Percentiles rank a stretch among this genome's conserved stretches.
phyloP scores from a whole-genome alignment of 495 filamentous ascomycete species.

The Xylaria intraflava region DNA sequence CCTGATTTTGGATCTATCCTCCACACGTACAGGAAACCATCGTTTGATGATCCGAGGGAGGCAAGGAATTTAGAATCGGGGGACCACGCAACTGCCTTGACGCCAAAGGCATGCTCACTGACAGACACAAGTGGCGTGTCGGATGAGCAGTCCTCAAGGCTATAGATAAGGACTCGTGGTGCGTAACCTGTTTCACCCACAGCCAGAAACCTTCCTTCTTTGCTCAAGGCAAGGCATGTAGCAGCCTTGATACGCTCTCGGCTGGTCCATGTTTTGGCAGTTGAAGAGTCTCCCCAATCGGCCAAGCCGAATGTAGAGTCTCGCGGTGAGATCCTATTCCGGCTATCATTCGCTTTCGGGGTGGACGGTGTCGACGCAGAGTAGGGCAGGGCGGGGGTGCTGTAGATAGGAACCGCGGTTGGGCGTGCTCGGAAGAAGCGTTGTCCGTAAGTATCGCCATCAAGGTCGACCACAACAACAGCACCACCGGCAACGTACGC shows the following conservation, averaged over 20 bases:
- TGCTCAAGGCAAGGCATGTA: constrained; percentile 87
- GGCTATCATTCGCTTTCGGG: constrained; percentile 56
- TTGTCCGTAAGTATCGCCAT: constrained; percentile 68
- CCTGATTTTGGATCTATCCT: constrained; percentile 76
- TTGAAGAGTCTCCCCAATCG: constrained; percentile 54
- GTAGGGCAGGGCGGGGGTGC: constrained; percentile 32
- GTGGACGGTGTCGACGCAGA: constrained; percentile 54
- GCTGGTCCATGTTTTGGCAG: constrained; percentile 70
- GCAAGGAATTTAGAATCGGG: constrained; percentile 81
- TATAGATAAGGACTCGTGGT: constrained; percentile 85
- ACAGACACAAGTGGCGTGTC: constrained; percentile 81
- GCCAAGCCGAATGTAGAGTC: constrained; percentile 47
- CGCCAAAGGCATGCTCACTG: constrained; percentile 84
- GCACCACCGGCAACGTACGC: constrained; percentile 88
- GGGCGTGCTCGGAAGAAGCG: constrained; percentile 87
- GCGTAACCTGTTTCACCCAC: constrained; percentile 95
- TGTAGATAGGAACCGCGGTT: constrained; percentile 59
- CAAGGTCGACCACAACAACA: constrained; percentile 80
- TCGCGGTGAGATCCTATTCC: constrained; percentile 52
- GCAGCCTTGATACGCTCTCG: constrained; percentile 91
- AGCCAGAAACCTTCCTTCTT: constrained; percentile 81
- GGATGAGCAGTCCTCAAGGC: constrained; percentile 64
- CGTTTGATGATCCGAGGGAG: constrained; percentile 78
- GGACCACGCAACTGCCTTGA: constrained; percentile 83
- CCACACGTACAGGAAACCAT: constrained; percentile 94